Base-by-base conservation (phyloP, 192 early-diverging fungal species). In the Coemansia sp. region DNA sequence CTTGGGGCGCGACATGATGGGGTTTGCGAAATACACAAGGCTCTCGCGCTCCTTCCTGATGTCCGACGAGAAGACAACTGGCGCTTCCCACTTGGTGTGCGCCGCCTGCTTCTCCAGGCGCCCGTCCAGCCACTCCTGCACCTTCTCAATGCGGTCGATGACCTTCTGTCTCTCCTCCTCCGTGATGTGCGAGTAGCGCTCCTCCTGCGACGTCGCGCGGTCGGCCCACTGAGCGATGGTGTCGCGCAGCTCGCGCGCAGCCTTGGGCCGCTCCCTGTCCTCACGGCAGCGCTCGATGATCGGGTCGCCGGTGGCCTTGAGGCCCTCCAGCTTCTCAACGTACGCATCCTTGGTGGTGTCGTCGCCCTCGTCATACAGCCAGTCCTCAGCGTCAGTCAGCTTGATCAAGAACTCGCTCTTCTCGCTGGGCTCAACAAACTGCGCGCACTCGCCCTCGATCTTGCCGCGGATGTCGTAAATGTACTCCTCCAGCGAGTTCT, bases 361-460 rank as follows among this genome's bases (percentile, higher is more conserved):
- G 58, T 96, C 93, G 57, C 96, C 96, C 69, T 97, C 94, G 53
- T 93, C 95, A 84, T 99, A 99, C 68, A 99, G 87, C 96, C 96
- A 99, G 77, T 96, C 91, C 87, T 97, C 96, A 62, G 87, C 87
- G n/a, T 82, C 85, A 66, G 85, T 92, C 59, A 96, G 80, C 23
- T 86, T 81, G 49, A 64, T 59, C 59, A 87, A 72, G 77, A 95
- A 94, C 58, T 79, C 72, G 15, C 87, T 86, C 72, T 91, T 87
- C 71, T 88, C 85, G 21, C 70, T 66, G 45, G 91, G 90, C 71
- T 89, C 83, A 33, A 94, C 81, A 79, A 86, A 99, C 5, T 88
- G 88, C 49, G 76, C 70, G 83, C 89, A 93, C 29, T 88, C 83
- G 45, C 68, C 71, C 56, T 92, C 91, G 33, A 95, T 74, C 90